Conservation (phyloP, 2,329 filamentous ascomycete species). For the Ceratocystis diversiconidia region DNA sequence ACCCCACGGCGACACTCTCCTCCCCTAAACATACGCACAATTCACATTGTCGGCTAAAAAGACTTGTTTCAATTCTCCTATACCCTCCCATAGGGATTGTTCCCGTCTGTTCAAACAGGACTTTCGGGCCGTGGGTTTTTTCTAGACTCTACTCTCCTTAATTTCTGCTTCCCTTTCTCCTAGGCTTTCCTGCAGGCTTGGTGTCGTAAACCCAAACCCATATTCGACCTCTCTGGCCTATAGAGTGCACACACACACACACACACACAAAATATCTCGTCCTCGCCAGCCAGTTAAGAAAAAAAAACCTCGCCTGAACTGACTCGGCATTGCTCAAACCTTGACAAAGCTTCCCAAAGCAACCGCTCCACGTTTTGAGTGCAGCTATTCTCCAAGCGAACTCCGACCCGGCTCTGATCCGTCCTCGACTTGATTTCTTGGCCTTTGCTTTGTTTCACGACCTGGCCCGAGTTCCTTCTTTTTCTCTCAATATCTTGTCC, state of each 20-base stretch:
- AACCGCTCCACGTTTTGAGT: neutral
- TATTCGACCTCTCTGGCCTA: neutral
- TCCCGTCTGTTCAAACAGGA: too few species aligned
- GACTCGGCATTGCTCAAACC: neutral
- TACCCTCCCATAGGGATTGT: too few species aligned
- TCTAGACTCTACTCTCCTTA: neutral
- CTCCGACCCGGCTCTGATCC: slow-evolving; percentile 3
- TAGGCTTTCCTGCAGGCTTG: neutral
- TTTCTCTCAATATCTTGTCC: neutral
- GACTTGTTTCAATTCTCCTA: too few species aligned
- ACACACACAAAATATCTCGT: neutral
- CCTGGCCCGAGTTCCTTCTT: neutral
- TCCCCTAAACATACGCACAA: too few species aligned
- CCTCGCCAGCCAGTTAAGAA: neutral
- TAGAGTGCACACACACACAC: neutral
- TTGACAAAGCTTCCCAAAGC: neutral
- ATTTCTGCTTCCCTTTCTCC: neutral
- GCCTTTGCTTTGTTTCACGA: slow-evolving; percentile 4
- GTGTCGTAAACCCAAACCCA: neutral
- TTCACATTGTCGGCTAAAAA: too few species aligned
- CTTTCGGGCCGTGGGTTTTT: too few species aligned
- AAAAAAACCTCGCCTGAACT: neutral
- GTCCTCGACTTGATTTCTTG: neutral
- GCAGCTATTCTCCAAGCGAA: neutral
- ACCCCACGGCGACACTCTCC: too few species aligned